Conservation (phyloP, 768 basidiomycete genomes). For the Lepiota brunneoincarnata region DNA sequence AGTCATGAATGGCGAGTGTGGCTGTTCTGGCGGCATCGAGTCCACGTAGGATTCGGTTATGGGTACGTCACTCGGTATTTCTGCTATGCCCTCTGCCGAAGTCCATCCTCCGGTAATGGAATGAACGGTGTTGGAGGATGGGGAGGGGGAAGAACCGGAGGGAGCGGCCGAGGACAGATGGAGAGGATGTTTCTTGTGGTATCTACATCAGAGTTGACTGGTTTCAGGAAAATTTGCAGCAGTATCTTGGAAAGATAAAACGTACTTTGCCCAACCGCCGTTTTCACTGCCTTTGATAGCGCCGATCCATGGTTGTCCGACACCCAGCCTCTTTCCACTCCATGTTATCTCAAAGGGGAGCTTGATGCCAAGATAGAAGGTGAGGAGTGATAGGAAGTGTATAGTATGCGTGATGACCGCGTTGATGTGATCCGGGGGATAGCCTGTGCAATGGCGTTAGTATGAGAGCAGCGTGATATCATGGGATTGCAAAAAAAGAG, state of each 20-base stretch:
- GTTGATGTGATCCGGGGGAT: conserved; percentile 85
- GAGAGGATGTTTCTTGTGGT: conserved; percentile 65
- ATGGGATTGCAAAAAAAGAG: background rate
- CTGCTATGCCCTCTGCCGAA: background rate
- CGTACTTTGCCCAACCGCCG: conserved; percentile 61
- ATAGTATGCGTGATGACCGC: conserved; percentile 82
- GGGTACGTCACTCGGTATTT: background rate
- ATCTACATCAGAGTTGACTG: conserved; percentile 35
- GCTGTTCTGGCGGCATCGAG: conserved; percentile 15
- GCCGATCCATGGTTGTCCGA: conserved; percentile 77
- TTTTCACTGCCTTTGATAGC: conserved; percentile 64
- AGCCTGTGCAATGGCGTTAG: conserved; percentile 42
- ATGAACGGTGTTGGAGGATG: conserved; percentile 6
- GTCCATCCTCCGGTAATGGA: background rate
- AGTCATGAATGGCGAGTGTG: conserved; percentile 63
- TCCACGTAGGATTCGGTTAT: conserved; percentile 7
- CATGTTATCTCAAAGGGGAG: conserved; percentile 78
- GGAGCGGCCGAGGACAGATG: conserved; percentile 45
- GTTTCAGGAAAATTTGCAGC: conserved; percentile 4
- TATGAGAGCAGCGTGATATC: background rate
- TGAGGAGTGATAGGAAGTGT: conserved; percentile 74
- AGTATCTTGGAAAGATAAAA: background rate
- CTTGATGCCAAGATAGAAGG: conserved; percentile 82
- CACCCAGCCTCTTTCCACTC: conserved; percentile 66
- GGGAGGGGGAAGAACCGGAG: conserved; percentile 12